A percentile compares a stretch with the other conserved stretches of the same genome.
phyloP scores from a whole-genome alignment of 768 basidiomycete species.

The Coprinellus aureogranulatus region DNA sequence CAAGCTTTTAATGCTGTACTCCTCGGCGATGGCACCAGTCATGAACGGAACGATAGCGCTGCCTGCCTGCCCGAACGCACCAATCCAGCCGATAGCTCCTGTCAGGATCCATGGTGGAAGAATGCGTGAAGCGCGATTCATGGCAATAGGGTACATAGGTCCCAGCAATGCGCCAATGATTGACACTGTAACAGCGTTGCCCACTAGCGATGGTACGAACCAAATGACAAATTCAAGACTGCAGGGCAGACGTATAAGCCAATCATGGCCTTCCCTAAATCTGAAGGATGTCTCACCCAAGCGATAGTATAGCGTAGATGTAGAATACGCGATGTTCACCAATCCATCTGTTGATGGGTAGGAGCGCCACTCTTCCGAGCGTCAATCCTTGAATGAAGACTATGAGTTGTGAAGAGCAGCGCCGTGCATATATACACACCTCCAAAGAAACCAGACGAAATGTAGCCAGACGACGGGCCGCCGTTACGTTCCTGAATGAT shows the following conservation, averaged over 20 bases:
- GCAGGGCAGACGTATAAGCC: not conserved
- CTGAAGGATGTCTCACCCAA: not conserved
- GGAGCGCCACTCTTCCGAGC: conserved; percentile 50
- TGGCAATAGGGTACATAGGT: conserved; percentile 70
- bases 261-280: too few species aligned
- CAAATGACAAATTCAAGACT: conserved; percentile 69
- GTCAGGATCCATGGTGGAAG: conserved; percentile 71
- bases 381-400: conserved; percentile 43
- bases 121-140: conserved; percentile 67
- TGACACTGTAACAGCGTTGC: conserved; percentile 62
- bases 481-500: conserved; percentile 25
- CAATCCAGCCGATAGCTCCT: conserved; percentile 67
- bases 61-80: conserved; percentile 68
- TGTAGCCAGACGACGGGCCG: conserved; percentile 15
- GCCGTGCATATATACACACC: conserved; percentile 9
- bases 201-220: conserved; percentile 65
- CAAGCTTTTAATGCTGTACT: conserved; percentile 56
- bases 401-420: not conserved
- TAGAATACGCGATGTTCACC: not conserved
- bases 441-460: conserved; percentile 19
- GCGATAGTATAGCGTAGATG: not conserved
- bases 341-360: conserved; percentile 50
- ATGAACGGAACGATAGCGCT: conserved; percentile 72
- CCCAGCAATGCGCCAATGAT: conserved; percentile 72
- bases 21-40: conserved; percentile 64